Evolutionary conservation across 1,284 basidiomycete species (phyloP).

Genomic region (Sanghuangporus sanghuang): DNA sequence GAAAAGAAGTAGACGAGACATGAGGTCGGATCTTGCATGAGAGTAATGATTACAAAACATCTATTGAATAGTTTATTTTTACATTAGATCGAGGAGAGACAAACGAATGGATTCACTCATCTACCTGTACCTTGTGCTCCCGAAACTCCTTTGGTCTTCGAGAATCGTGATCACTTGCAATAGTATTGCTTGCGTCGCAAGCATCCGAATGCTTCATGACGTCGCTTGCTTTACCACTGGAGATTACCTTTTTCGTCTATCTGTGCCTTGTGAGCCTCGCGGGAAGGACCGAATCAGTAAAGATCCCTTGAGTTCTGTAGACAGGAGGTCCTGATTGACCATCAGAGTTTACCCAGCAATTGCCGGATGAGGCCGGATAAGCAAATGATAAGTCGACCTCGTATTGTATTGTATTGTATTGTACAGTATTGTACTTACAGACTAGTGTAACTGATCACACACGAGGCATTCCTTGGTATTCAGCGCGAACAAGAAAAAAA

Average conservation of each 20-base stretch:
- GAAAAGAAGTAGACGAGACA: neutral
- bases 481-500: no score
- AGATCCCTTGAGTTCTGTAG: neutral
- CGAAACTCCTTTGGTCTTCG: no score
- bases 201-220: neutral
- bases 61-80: neutral
- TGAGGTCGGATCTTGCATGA: neutral
- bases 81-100: neutral
- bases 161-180: no score
- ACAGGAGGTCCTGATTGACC: neutral
- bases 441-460: no score
- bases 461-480: no score
- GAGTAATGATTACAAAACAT: neutral
- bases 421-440: no score
- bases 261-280: neutral
- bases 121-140: no score
- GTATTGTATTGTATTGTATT: no score
- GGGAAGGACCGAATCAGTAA: neutral
- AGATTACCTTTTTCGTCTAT: neutral
- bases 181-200: neutral
- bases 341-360: neutral
- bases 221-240: neutral
- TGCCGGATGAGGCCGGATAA: neutral
- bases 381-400: neutral
- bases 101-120: no score